These are phyloP conservation scores for Kwoniella europaea DNA, from an alignment of 768 basidiomycete genomes.

Conservation along the genomic window DNA sequence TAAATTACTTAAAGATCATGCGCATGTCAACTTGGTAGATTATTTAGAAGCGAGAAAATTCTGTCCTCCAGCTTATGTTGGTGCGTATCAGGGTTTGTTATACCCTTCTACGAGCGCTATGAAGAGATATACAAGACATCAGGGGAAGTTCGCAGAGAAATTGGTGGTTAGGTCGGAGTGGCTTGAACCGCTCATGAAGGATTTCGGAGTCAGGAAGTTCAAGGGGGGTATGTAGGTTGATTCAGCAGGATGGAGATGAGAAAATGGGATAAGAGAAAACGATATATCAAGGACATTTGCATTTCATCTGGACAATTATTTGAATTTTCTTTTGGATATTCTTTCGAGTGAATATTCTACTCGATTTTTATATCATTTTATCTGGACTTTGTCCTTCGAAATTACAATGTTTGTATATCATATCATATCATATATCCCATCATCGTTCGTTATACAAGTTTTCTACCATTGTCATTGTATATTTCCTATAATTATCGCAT, in stretches of 20 bases:
- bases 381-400: background rate
- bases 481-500: constrained; percentile 7
- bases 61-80: constrained; percentile 22
- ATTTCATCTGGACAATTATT: no score
- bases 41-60: constrained; percentile 39
- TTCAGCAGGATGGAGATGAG: no score
- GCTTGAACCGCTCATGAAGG: constrained; percentile 47
- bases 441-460: background rate
- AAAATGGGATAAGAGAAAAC: background rate
- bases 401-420: background rate
- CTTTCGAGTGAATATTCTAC: background rate
- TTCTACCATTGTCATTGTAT: background rate
- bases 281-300: no score
- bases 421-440: background rate
- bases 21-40: constrained; percentile 49
- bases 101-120: constrained; percentile 27
- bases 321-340: background rate
- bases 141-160: constrained; percentile 30
- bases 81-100: constrained; percentile 30
- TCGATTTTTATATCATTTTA: background rate
- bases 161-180: constrained; percentile 41
- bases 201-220: constrained; percentile 33
- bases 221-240: background rate
- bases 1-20: constrained; percentile 33
- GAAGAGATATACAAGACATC: constrained; percentile 34